These are phyloP conservation scores for Abrus pulchellus DNA, from an alignment of 306 rosid genomes.

Conservation along the genomic window DNA sequence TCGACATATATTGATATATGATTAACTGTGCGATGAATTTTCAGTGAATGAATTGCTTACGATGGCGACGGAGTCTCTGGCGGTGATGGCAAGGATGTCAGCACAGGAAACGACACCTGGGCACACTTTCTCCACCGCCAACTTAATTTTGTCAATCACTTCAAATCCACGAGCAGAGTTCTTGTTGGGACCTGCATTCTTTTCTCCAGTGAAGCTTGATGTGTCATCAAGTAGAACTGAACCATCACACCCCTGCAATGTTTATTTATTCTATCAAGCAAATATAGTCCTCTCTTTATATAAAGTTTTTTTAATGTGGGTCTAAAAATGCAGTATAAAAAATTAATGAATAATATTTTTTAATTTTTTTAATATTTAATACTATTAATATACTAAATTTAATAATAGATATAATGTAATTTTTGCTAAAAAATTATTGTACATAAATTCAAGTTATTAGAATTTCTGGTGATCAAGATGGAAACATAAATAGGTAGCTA, in stretches of 20 bases:
- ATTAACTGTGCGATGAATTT: not conserved
- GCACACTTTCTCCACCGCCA: constrained; percentile 72
- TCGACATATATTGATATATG: not conserved
- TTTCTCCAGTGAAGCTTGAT: constrained; percentile 77
- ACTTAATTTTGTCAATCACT: constrained; percentile 78
- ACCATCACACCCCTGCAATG: constrained; percentile 87
- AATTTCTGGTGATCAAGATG: too few relatives aligned
- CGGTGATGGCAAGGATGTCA: constrained; percentile 73
- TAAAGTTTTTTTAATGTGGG: too few relatives aligned
- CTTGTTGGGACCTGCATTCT: constrained; percentile 69
- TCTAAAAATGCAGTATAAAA: too few relatives aligned
- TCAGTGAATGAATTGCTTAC: constrained; percentile 48
- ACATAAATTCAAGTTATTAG: too few relatives aligned
- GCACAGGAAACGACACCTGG: constrained; percentile 89
- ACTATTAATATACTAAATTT: too few relatives aligned
- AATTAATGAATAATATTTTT: too few relatives aligned
- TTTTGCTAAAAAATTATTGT: too few relatives aligned
- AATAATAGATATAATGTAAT: too few relatives aligned
- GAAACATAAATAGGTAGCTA: too few relatives aligned
- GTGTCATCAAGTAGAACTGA: constrained; percentile 86
- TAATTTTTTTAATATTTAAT: too few relatives aligned
- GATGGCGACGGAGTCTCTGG: constrained; percentile 75
- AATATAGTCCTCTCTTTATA: too few relatives aligned
- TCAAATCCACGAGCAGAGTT: constrained; percentile 86
- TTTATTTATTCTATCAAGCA: too few relatives aligned